Evolutionary conservation across 108 stramenopile species (phyloP).

Genomic region (Cyclostephanos tholiformis): DNA sequence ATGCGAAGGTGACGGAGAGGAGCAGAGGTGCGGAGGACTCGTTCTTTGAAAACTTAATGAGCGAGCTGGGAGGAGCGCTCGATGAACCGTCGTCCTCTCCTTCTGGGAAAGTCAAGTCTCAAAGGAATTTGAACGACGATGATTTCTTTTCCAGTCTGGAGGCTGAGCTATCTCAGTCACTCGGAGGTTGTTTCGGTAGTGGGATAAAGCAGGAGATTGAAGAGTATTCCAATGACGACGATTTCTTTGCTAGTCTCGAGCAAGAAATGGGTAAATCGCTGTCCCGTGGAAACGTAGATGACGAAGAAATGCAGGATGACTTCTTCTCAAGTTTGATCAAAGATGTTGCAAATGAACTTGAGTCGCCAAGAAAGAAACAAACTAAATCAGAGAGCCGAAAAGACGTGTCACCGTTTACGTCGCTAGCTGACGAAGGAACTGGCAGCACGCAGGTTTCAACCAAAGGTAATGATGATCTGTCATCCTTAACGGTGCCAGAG

Average conservation of each 20-base stretch:
- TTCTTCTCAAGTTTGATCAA: slow-evolving; percentile 45
- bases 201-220: slow-evolving; percentile 15
- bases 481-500: slow-evolving; percentile 62
- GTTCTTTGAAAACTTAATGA: slow-evolving; percentile 62
- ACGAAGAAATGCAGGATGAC: slow-evolving; percentile 23
- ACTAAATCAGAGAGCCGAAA: slow-evolving; percentile 6
- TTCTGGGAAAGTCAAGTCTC: slow-evolving; percentile 16
- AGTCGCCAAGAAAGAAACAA: slow-evolving; percentile 23
- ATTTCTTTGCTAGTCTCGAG: slow-evolving; percentile 75
- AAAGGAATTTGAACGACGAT: slow-evolving; percentile 50
- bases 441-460: background rate
- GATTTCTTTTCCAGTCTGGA: slow-evolving; percentile 82
- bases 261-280: slow-evolving; percentile 48
- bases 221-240: slow-evolving; percentile 53
- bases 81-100: slow-evolving; percentile 21
- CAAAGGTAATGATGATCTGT: slow-evolving; percentile 14
- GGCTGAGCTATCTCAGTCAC: slow-evolving; percentile 63
- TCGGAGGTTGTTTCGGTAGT: slow-evolving; percentile 20
- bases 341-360: slow-evolving; percentile 39
- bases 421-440: background rate
- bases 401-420: slow-evolving; percentile 41
- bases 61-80: slow-evolving; percentile 48
- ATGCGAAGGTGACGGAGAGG: slow-evolving; percentile 8
- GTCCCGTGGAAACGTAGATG: background rate
- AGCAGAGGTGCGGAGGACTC: slow-evolving; percentile 41